Conservation (phyloP, 139 green algal genomes). For the Chlamydomonas eustigma region DNA sequence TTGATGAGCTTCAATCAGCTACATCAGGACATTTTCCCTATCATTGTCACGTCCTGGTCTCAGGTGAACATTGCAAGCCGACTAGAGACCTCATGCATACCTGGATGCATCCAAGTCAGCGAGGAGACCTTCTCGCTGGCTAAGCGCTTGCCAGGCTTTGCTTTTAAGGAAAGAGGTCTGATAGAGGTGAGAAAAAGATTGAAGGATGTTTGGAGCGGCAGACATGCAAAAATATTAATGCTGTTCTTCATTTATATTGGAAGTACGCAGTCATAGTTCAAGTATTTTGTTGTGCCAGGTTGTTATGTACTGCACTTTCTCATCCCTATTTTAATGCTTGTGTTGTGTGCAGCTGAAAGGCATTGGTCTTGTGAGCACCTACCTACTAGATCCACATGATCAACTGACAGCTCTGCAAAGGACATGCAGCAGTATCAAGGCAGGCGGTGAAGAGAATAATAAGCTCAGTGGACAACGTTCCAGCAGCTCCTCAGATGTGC, state of each 20-base stretch:
- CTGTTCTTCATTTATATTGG: not conserved
- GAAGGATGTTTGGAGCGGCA: not conserved
- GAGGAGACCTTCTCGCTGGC: not conserved
- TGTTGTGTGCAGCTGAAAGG: not conserved
- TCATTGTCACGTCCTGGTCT: conserved; percentile 3
- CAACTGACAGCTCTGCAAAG: too few relatives aligned
- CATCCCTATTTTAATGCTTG: not conserved
- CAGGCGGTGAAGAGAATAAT: too few relatives aligned
- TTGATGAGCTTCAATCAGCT: too few relatives aligned
- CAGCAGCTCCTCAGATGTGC: too few relatives aligned
- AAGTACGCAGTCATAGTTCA: not conserved
- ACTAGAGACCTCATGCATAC: conserved; percentile 44
- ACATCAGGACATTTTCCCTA: not conserved
- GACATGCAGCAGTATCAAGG: too few relatives aligned
- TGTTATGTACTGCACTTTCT: not conserved
- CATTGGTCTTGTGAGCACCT: not conserved
- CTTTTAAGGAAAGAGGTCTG: not conserved
- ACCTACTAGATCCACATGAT: not conserved
- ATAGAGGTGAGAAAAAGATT: not conserved
- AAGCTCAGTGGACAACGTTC: too few relatives aligned
- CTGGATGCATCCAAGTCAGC: conserved; percentile 41
- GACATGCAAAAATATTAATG: not conserved
- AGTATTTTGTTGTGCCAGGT: not conserved
- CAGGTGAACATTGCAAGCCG: conserved; percentile 51
- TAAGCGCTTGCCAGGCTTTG: not conserved